These are phyloP conservation scores for Cryptosporidium felis DNA, from an alignment of 169 alveolate species.

Conservation along the genomic window DNA sequence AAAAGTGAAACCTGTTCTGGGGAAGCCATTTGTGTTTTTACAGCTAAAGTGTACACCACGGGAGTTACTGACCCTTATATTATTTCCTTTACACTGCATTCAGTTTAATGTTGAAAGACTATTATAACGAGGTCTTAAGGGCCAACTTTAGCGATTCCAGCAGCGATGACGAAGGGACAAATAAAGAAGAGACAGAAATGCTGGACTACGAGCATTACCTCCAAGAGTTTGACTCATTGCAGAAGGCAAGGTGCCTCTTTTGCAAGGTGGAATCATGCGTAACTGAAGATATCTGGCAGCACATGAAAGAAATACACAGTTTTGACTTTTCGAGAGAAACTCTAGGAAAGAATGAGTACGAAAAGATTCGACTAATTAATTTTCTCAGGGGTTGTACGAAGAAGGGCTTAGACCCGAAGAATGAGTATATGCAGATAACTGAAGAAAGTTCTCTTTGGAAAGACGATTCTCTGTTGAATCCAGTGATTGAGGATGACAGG, in stretches of 20 bases:
- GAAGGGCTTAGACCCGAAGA: neutral
- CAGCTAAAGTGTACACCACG: too few relatives aligned
- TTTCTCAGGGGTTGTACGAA: conserved; percentile 27
- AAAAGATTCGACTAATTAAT: conserved; percentile 15
- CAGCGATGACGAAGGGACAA: neutral
- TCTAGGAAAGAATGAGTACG: neutral
- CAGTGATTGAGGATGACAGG: conserved; percentile 31
- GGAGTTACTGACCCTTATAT: too few relatives aligned
- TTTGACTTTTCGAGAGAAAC: conserved; percentile 4
- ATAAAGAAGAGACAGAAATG: neutral
- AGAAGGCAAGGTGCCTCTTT: conserved; percentile 52
- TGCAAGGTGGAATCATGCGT: neutral
- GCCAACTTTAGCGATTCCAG: neutral
- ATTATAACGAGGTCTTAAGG: too few relatives aligned
- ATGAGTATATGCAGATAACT: conserved; percentile 1
- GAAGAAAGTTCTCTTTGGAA: conserved; percentile 10
- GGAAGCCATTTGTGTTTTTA: too few relatives aligned
- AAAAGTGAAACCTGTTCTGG: too few relatives aligned
- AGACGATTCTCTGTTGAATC: conserved; percentile 1
- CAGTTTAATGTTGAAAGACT: too few relatives aligned
- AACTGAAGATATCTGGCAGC: conserved; percentile 41
- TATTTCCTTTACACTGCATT: too few relatives aligned
- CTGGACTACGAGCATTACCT: conserved; percentile 14
- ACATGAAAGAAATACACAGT: conserved; percentile 27
- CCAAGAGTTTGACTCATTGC: conserved; percentile 22